These are phyloP conservation scores for Phoma sp. DNA, from an alignment of 2,329 filamentous ascomycete species.

Conservation along the genomic window DNA sequence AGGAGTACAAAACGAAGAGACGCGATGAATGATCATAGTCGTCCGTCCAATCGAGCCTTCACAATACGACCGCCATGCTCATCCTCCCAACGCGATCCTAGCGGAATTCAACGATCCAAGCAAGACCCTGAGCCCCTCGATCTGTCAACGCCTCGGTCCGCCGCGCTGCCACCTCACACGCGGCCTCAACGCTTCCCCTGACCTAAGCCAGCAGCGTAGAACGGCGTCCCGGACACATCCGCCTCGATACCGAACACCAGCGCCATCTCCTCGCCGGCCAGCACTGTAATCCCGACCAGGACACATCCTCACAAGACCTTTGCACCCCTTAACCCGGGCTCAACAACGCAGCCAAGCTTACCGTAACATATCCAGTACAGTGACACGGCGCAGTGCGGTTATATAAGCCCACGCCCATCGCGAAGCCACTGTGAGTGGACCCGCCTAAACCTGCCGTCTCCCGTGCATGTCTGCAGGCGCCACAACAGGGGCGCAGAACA, in stretches of 20 bases:
- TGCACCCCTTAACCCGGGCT: neutral
- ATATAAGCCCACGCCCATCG: neutral
- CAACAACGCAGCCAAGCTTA: neutral
- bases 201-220: neutral
- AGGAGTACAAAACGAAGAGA: neutral
- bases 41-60: neutral
- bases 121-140: conserved; percentile 1
- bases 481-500: conserved; percentile 6
- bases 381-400: neutral
- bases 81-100: neutral
- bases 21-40: neutral
- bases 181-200: conserved; percentile 4
- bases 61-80: neutral
- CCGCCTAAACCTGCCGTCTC: conserved; percentile 6
- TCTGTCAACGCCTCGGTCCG: conserved; percentile 13
- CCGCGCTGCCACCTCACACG: neutral
- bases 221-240: conserved; percentile 10
- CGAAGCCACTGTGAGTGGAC: conserved; percentile 5
- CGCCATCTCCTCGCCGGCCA: neutral
- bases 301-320: neutral
- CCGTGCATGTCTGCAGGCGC: conserved; percentile 5
- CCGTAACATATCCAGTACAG: neutral
- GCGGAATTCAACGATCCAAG: neutral
- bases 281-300: neutral
- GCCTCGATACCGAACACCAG: neutral